Evolutionary conservation across 2,329 filamentous ascomycete species (phyloP), one percentile per base, ranked within the genome.

Genomic region (Fusarium papillatum): DNA sequence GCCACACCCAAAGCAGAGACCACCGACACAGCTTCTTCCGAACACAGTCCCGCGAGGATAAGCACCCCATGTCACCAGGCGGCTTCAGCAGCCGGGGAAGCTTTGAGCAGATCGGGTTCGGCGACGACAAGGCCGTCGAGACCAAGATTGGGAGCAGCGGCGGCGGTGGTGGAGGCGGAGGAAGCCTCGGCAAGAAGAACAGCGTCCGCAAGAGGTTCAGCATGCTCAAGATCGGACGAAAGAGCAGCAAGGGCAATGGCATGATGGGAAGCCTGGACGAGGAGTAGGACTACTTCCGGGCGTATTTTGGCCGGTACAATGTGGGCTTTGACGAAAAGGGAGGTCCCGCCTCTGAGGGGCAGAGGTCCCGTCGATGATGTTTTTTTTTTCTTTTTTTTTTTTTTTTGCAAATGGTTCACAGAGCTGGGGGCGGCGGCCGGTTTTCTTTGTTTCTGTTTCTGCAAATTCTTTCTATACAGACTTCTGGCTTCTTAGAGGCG

Each of bases 131-230:
- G 57, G 66, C 79, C 26, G 66, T 68, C 1, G 78, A 80, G 38
- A 82, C 80, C 53, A 87, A 84, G 43, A 80, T 82, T 13, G 61
- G 63, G 0, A 55, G 64, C 34, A n/a, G 50, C 29, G 29, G 50
- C 1, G 29, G 53, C n/a, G 50, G 50, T 8, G 50, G 50, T 8
- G 43, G 43, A 16, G 29, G 53, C n/a, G 53, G 48, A 4, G 48
- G 53, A 3, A 83, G 85, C 6, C 80, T 86, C 43, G 82, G 84
- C 68, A 88, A 88, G 80, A 90, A 90, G 64, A 90, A 90, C 41
- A 93, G 92, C 69, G 90, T 97, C 76, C 92, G 93, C 84, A 96
- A 95, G 86, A 87, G 95, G 80, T 87, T 97, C 76, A 97, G 94
- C 82, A 87, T 95, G 79, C 87, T 97, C 80, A 94, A 93, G 82